Evolutionary conservation across 768 basidiomycete genomes (phyloP).

Genomic region (Stropharia rugosoannulata): DNA sequence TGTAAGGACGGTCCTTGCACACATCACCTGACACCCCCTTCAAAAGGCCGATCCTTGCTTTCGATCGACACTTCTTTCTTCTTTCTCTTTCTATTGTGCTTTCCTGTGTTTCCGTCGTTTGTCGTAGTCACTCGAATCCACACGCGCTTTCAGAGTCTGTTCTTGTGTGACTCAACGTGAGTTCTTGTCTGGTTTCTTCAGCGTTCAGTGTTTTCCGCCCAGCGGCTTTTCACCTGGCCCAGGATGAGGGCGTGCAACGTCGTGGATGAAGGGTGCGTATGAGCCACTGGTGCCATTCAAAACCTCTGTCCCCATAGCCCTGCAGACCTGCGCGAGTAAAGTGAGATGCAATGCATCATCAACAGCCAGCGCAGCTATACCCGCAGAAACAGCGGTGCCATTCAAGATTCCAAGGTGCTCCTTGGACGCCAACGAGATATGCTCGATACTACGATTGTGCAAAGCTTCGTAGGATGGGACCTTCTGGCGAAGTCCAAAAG

Average conservation of each 20-base stretch:
- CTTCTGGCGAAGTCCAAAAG: conserved; percentile 49
- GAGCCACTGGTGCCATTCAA: conserved; percentile 64
- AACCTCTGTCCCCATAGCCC: conserved; percentile 80
- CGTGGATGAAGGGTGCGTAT: conserved; percentile 73
- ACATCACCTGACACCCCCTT: too few species aligned
- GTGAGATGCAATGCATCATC: conserved; percentile 66
- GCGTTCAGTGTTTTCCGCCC: too few species aligned
- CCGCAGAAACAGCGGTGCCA: conserved; percentile 75
- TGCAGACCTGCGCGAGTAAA: conserved; percentile 67
- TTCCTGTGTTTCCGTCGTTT: too few species aligned
- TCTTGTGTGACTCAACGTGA: too few species aligned
- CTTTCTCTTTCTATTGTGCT: too few species aligned
- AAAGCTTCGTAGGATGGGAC: conserved; percentile 52
- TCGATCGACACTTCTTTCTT: too few species aligned
- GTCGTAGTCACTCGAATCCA: too few species aligned
- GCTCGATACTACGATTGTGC: conserved; percentile 50
- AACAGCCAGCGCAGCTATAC: conserved; percentile 68
- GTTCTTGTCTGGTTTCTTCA: too few species aligned
- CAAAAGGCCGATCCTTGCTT: too few species aligned
- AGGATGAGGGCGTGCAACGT: conserved; percentile 71
- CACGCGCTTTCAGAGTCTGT: too few species aligned
- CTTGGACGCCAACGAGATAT: conserved; percentile 61
- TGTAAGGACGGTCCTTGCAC: too few species aligned
- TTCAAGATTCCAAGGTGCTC: conserved; percentile 73
- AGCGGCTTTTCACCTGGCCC: too few species aligned